These are phyloP conservation scores for Penicillium crystallinum DNA, from an alignment of 495 filamentous ascomycete genomes.

Conservation along the genomic window DNA sequence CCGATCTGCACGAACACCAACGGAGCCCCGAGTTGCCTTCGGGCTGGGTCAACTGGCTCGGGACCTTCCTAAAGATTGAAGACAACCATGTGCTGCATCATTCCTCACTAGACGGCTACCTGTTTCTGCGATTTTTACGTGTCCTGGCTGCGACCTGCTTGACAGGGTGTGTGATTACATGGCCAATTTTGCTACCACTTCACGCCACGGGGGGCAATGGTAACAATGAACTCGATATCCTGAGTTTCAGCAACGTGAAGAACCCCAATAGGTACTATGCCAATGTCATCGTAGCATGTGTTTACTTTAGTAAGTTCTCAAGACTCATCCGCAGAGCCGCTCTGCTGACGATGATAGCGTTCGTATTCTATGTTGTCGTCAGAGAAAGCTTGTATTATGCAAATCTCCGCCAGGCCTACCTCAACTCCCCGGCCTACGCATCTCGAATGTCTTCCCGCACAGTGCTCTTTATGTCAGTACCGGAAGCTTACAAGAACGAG, in stretches of 20 bases:
- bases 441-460: constrained; percentile 62
- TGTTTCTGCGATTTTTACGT: constrained; percentile 74
- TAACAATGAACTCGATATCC: constrained; percentile 53
- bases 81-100: constrained; percentile 59
- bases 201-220: constrained; percentile 64
- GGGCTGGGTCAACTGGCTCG: constrained; percentile 57
- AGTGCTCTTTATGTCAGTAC: constrained; percentile 65
- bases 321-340: background rate
- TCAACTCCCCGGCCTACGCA: constrained; percentile 61
- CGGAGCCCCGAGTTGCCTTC: constrained; percentile 38
- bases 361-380: constrained; percentile 60
- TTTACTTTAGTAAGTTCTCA: constrained; percentile 50
- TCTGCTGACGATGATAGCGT: constrained; percentile 36
- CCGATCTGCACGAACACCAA: constrained; percentile 56
- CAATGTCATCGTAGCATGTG: constrained; percentile 51
- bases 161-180: constrained; percentile 69
- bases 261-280: constrained; percentile 53
- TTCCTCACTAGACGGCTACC: constrained; percentile 71
- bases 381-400: constrained; percentile 67
- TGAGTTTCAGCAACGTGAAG: constrained; percentile 64
- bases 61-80: constrained; percentile 54
- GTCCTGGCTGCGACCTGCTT: constrained; percentile 67
- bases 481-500: constrained; percentile 53
- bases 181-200: constrained; percentile 76
- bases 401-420: constrained; percentile 65